Percentiles rank a stretch among this genome's conserved stretches.
These are phyloP conservation scores for Gloeostereum incarnatum DNA, from an alignment of 768 basidiomycete genomes.

Conservation along the genomic window DNA sequence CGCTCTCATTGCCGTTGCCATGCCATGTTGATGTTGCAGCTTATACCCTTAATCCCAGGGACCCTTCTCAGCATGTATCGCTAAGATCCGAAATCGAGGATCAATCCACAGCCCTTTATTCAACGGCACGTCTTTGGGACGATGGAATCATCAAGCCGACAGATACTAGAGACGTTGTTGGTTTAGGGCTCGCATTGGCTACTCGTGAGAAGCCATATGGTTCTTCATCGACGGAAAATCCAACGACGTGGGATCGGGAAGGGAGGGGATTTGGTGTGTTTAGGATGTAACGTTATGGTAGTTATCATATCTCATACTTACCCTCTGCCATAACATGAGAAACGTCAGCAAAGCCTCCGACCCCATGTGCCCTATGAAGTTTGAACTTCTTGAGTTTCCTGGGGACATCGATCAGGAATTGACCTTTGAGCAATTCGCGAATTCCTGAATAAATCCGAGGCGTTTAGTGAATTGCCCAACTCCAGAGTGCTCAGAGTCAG, in stretches of 20 bases:
- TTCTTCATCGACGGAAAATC: slow-evolving; percentile 8
- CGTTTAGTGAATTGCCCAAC: too few relatives aligned
- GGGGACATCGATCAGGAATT: too few relatives aligned
- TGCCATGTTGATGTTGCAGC: background rate
- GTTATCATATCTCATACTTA: too few relatives aligned
- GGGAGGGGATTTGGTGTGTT: slow-evolving; percentile 80
- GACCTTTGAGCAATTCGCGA: too few relatives aligned
- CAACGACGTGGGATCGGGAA: slow-evolving; percentile 65
- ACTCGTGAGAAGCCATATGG: slow-evolving; percentile 28
- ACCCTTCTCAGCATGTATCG: slow-evolving; percentile 67
- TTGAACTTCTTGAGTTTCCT: too few relatives aligned
- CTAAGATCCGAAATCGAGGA: slow-evolving; percentile 79
- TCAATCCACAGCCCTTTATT: slow-evolving; percentile 83
- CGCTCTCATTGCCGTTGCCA: slow-evolving; percentile 10
- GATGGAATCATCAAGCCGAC: slow-evolving; percentile 85
- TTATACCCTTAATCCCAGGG: slow-evolving; percentile 30
- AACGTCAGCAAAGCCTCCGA: too few relatives aligned
- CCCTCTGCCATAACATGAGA: too few relatives aligned
- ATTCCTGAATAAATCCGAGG: too few relatives aligned
- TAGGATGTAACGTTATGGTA: slow-evolving; percentile 78
- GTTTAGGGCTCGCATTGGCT: slow-evolving; percentile 79
- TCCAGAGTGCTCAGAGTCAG: too few relatives aligned
- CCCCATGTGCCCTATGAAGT: too few relatives aligned
- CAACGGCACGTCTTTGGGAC: slow-evolving; percentile 91
- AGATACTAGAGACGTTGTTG: slow-evolving; percentile 84